Evolutionary conservation across 176 grass and related monocot species (phyloP).

Genomic region (Avena insularis): DNA sequence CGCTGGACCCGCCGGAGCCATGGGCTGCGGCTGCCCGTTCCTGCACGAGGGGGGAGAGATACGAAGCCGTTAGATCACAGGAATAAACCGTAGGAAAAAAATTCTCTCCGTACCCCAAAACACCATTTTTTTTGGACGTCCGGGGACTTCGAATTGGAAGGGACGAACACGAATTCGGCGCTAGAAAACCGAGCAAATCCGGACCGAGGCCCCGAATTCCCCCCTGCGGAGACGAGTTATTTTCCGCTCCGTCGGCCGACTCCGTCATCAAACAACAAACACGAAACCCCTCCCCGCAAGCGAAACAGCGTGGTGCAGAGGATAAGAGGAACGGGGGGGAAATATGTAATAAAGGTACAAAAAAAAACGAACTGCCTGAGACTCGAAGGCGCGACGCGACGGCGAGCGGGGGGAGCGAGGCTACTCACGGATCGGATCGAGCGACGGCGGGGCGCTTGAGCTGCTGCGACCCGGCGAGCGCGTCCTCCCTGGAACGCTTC

Average conservation of each 20-base stretch:
- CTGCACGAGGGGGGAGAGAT: conserved; percentile 28
- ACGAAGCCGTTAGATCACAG: conserved; percentile 39
- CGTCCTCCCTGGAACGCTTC: conserved; percentile 70
- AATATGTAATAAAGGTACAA: neutral
- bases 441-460: conserved; percentile 72
- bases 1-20: conserved; percentile 36
- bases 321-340: neutral
- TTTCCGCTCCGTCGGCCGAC: neutral
- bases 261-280: neutral
- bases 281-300: neutral
- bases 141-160: conserved; percentile 15
- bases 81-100: neutral
- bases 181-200: neutral
- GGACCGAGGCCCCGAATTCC: conserved; percentile 7
- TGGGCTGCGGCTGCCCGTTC: conserved; percentile 56
- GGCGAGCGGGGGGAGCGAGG: neutral
- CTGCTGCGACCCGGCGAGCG: conserved; percentile 72
- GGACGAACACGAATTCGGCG: conserved; percentile 5
- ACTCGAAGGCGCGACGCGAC: neutral
- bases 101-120: neutral
- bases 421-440: conserved; percentile 95
- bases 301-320: neutral
- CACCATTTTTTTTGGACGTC: neutral
- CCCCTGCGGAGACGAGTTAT: neutral
- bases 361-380: neutral